Base-by-base conservation (phyloP, 1,284 basidiomycete species). In the Trichosporon sp. region DNA sequence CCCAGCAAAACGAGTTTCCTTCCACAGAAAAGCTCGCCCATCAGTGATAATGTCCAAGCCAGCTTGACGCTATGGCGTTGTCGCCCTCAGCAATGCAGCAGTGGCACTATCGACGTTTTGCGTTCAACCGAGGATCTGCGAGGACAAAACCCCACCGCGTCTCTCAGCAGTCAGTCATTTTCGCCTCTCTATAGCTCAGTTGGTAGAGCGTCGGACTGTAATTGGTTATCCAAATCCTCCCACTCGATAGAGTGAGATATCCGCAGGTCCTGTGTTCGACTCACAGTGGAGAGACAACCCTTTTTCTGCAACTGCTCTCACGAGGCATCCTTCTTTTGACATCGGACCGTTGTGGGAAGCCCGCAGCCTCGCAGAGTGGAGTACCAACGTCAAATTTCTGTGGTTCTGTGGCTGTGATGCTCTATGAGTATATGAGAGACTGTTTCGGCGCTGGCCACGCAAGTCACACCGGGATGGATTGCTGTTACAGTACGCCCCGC, bases 231-330 rank as follows among this genome's bases (percentile, higher is more conserved):
- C 53, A 56, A 56, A 60, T 60, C 56, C 56, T 60, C 56, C 56
- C 31, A 31, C 56, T 23, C 56, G 56, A 60, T 18, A n/a, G 56
- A 23, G 56, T 60, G 56, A 60, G 56, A 60, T 18, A 60, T 60
- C 56, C 56, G 56, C 56, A 60, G 56, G 56, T 60, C 56, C 56
- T 60, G 56, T 60, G 56, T 60, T 60, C 56, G 56, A 60, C 56
- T 60, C 56, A 60, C 56, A 60, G 56, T 60, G 56, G 56, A 60
- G 56, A 60, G 56, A 60, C 47, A 25, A 51, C 18, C 23, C 56
- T 60, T 60, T 60, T 60, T 31, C 15, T 25, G 11, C 13, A 13
- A 3, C 15, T 9, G 29, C 56, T 9, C 25, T 13, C 18, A 3
- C 8, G 38, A 15, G n/a, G 15, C 11, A 5, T 18, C 18, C 6